Evolutionary conservation across 1,139 yeast species (phyloP).

Genomic region (Suzukiozyma palmioleophila): DNA sequence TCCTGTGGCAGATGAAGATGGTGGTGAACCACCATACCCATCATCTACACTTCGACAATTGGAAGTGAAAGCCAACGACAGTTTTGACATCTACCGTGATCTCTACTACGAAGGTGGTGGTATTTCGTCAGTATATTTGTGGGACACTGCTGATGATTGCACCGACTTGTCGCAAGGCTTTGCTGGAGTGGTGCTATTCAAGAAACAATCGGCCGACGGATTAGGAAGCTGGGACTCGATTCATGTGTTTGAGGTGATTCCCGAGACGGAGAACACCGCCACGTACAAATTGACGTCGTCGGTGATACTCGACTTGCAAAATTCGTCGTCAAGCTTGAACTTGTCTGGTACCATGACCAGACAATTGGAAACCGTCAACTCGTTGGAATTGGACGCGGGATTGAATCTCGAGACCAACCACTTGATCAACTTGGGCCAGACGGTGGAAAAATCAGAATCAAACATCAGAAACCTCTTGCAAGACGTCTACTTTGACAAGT

Average conservation of each 20-base stretch:
- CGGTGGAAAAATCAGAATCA: slow-evolving; percentile 86
- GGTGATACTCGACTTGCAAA: slow-evolving; percentile 67
- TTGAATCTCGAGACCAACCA: slow-evolving; percentile 55
- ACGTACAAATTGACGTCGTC: slow-evolving; percentile 80
- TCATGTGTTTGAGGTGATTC: slow-evolving; percentile 81
- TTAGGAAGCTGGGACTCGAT: slow-evolving; percentile 84
- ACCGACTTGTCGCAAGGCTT: slow-evolving; percentile 44
- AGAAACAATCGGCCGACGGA: slow-evolving; percentile 56
- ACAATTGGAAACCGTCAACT: slow-evolving; percentile 55
- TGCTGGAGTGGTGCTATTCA: slow-evolving; percentile 88
- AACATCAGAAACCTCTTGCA: slow-evolving; percentile 83
- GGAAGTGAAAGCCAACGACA: slow-evolving; percentile 80
- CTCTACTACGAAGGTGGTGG: slow-evolving; percentile 91
- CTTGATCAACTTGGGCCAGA: slow-evolving; percentile 76
- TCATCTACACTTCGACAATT: slow-evolving; percentile 61
- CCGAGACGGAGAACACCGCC: slow-evolving; percentile 43
- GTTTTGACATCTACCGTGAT: slow-evolving; percentile 90
- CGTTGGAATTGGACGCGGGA: slow-evolving; percentile 34
- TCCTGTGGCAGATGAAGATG: slow-evolving; percentile 41
- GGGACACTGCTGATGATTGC: slow-evolving; percentile 65
- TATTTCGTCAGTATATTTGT: slow-evolving; percentile 81
- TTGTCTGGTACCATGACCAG: slow-evolving; percentile 85
- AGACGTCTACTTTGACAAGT: slow-evolving; percentile 93
- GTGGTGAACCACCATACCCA: slow-evolving; percentile 68
- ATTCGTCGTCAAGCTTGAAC: slow-evolving; percentile 34